These are phyloP conservation scores for Xylogone sp. DNA, from an alignment of 2,329 filamentous ascomycete species.

Conservation along the genomic window DNA sequence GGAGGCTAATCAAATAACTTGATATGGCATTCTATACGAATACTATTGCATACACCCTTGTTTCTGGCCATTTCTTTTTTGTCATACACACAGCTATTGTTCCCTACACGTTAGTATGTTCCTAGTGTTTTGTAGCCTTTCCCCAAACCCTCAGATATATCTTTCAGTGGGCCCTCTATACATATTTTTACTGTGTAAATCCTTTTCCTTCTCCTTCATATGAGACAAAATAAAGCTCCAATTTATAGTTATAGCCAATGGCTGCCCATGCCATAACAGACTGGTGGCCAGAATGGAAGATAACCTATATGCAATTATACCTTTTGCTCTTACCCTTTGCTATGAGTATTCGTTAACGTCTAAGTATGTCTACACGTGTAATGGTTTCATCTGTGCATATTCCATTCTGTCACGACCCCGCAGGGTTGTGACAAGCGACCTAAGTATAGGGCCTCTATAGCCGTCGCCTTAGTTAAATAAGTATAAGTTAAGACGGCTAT, in stretches of 20 bases:
- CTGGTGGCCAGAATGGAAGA: constrained; percentile 4
- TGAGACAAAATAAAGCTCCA: constrained; percentile 7
- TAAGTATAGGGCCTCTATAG: no score
- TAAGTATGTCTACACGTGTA: constrained; percentile 3
- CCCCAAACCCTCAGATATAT: constrained; percentile 6
- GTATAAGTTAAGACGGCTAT: no score
- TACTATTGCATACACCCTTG: background rate
- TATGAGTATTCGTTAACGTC: constrained; percentile 5
- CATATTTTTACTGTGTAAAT: constrained; percentile 14
- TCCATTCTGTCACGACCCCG: no score
- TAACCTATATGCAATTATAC: constrained; percentile 12
- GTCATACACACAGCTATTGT: background rate
- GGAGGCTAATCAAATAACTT: constrained; percentile 4
- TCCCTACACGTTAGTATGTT: background rate
- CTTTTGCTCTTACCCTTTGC: constrained; percentile 4
- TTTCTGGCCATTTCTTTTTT: background rate
- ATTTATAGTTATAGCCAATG: constrained; percentile 14
- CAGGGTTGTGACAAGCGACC: no score
- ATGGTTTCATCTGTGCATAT: constrained; percentile 8
- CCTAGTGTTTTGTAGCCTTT: background rate
- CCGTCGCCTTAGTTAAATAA: no score
- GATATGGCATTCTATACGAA: background rate
- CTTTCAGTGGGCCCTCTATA: constrained; percentile 4
- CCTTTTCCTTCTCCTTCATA: constrained; percentile 13
- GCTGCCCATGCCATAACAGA: constrained; percentile 6